These are phyloP conservation scores for Pleodorina starrii DNA, from an alignment of 139 green algal species.

Conservation along the genomic window DNA sequence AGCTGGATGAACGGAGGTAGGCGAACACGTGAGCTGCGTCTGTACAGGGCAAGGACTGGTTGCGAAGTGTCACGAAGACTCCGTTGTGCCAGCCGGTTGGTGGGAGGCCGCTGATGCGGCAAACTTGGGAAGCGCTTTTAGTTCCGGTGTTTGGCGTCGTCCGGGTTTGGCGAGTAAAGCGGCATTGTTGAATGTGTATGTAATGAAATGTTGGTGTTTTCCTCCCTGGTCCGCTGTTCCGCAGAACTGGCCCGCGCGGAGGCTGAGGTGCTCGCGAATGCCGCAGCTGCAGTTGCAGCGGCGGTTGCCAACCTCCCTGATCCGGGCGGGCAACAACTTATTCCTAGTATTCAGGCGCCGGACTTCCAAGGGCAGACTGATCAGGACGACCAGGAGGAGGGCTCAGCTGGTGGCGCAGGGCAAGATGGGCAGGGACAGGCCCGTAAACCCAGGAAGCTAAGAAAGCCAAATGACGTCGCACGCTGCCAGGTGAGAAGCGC, in stretches of 20 bases:
- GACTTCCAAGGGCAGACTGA: neutral
- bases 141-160: no score
- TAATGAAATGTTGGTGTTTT: neutral
- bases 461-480: slow-evolving; percentile 35
- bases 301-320: slow-evolving; percentile 8
- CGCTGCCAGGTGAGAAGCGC: slow-evolving; percentile 27
- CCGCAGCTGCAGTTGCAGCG: slow-evolving; percentile 8
- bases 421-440: neutral
- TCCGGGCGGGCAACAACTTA: neutral
- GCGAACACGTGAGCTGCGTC: no score
- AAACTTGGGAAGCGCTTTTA: no score
- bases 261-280: slow-evolving; percentile 1
- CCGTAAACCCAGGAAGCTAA: slow-evolving; percentile 3
- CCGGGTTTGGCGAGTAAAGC: no score
- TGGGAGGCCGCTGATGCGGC: no score
- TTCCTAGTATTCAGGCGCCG: neutral
- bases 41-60: no score
- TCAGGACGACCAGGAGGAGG: neutral
- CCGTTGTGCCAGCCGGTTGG: no score
- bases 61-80: neutral
- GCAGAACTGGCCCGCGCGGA: neutral
- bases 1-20: slow-evolving; percentile 18
- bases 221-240: no score
- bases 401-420: neutral
- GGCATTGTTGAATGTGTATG: no score